Percentiles rank a stretch among this genome's conserved stretches.
These are phyloP conservation scores for Ceratobasidium sp. DNA, from an alignment of 1,284 basidiomycete genomes.

Conservation along the genomic window DNA sequence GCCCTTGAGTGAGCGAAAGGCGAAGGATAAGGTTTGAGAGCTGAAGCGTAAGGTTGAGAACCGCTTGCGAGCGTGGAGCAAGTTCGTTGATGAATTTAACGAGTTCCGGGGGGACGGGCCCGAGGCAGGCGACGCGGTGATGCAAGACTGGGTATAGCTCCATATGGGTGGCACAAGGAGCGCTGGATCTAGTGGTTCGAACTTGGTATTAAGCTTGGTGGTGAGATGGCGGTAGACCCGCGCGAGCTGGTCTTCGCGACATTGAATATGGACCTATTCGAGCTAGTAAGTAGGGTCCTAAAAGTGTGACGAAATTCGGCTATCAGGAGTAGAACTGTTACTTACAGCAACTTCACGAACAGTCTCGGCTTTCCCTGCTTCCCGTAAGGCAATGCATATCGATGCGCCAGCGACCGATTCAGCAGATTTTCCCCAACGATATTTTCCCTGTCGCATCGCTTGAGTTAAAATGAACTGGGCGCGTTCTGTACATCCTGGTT, in stretches of 20 bases:
- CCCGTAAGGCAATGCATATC: constrained; percentile 70
- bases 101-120: constrained; percentile 49
- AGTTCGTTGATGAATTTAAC: constrained; percentile 47
- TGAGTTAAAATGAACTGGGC: constrained; percentile 69
- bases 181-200: constrained; percentile 56
- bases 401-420: constrained; percentile 69
- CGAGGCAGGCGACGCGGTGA: constrained; percentile 39
- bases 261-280: constrained; percentile 43
- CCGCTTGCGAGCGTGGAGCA: constrained; percentile 56
- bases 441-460: constrained; percentile 61
- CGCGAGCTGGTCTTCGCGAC: constrained; percentile 40
- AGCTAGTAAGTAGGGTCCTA: constrained; percentile 37
- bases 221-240: constrained; percentile 59
- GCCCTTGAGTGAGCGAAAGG: constrained; percentile 48
- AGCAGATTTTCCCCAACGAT: constrained; percentile 73
- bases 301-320: constrained; percentile 6
- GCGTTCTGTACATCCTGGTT: constrained; percentile 64
- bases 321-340: constrained; percentile 37
- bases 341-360: constrained; percentile 69
- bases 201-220: constrained; percentile 56
- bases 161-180: constrained; percentile 58
- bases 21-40: constrained; percentile 61
- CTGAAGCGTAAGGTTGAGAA: constrained; percentile 60
- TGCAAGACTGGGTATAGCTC: constrained; percentile 55
- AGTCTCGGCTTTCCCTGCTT: constrained; percentile 68